These are phyloP conservation scores for Polychytrium aggregatum DNA, from an alignment of 192 early-diverging fungal genomes.

Conservation along the genomic window DNA sequence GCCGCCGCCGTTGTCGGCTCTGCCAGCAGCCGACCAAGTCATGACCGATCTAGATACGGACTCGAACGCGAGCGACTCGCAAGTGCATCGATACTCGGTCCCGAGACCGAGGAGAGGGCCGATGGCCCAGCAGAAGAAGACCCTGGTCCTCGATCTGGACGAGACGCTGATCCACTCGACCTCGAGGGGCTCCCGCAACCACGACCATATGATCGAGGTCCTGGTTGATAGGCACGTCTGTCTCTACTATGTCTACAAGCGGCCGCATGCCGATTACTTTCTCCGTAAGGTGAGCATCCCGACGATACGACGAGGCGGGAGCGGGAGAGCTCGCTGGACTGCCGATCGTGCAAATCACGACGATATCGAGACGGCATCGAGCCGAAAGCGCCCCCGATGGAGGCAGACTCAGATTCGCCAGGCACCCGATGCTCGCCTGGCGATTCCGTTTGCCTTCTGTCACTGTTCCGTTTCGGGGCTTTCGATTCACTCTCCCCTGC, in stretches of 20 bases:
- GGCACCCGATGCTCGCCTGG: too few relatives aligned
- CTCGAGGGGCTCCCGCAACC: conserved; percentile 36
- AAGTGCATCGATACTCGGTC: too few relatives aligned
- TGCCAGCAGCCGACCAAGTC: too few relatives aligned
- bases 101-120: too few relatives aligned
- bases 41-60: too few relatives aligned
- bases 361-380: too few relatives aligned
- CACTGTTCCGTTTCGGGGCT: too few relatives aligned
- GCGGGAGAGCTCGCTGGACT: background rate
- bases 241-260: conserved; percentile 83
- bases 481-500: too few relatives aligned
- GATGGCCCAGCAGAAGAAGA: conserved; percentile 18
- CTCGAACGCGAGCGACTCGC: conserved; percentile 5
- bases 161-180: conserved; percentile 81
- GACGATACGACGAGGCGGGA: background rate
- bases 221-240: conserved; percentile 67
- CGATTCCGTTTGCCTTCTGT: too few relatives aligned
- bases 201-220: conserved; percentile 77
- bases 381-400: too few relatives aligned
- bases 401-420: too few relatives aligned
- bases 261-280: conserved; percentile 78
- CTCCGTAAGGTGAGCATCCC: conserved; percentile 55
- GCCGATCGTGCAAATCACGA: background rate
- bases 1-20: too few relatives aligned
- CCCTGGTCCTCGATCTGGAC: conserved; percentile 41